Conservation (phyloP, 202 grass and related monocot species). For the Hordeum pubiflorum region DNA sequence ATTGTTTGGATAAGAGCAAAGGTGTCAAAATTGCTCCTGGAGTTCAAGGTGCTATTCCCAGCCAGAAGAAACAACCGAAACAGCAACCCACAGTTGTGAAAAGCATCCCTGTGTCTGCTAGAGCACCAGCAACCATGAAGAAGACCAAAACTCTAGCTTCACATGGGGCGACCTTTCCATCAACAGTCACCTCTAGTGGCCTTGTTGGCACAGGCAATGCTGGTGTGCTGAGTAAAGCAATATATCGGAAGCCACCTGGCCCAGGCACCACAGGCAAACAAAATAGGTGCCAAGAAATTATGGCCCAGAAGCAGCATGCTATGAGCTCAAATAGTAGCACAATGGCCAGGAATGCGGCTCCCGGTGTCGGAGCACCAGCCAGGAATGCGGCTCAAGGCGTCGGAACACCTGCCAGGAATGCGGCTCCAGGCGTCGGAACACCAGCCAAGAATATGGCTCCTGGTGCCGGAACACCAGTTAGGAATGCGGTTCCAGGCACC, state of each 20-base stretch:
- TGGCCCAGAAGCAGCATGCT: conserved; percentile 20
- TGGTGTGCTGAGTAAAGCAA: conserved; percentile 19
- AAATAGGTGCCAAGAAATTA: conserved; percentile 20
- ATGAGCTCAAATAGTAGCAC: neutral
- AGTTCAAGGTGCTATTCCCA: conserved; percentile 5
- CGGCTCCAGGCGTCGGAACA: neutral
- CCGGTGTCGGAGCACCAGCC: neutral
- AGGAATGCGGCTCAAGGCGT: neutral
- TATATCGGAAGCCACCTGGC: conserved; percentile 15
- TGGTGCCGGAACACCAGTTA: neutral
- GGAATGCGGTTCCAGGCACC: neutral
- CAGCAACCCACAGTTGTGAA: neutral
- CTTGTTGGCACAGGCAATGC: conserved; percentile 19
- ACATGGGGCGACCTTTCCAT: neutral
- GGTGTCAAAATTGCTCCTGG: conserved; percentile 23
- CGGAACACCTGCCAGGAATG: neutral
- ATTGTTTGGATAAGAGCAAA: conserved; percentile 31
- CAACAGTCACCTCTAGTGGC: conserved; percentile 1
- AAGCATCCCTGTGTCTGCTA: conserved; percentile 17
- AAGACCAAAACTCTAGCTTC: conserved; percentile 17
- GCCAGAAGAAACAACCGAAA: conserved; percentile 30
- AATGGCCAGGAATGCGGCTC: neutral
- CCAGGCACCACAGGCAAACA: neutral
- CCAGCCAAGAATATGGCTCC: neutral
- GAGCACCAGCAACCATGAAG: conserved; percentile 21